Evolutionary conservation across 257 asterid species (phyloP).

Genomic region (Gynochthodes officinalis): DNA sequence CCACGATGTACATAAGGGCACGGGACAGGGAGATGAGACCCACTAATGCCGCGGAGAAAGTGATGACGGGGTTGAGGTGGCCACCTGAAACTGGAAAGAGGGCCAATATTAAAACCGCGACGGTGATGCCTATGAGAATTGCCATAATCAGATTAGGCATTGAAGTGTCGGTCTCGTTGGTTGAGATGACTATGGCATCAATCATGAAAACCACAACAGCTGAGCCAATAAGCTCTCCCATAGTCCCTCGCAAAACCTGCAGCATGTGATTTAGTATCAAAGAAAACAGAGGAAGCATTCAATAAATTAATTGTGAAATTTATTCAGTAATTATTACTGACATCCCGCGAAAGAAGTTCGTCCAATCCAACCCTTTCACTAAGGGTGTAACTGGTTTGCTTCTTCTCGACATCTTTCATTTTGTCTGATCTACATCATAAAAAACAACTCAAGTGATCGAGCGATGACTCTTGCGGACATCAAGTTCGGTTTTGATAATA

Average conservation of each 20-base stretch:
- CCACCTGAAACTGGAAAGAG: slow-evolving; percentile 10
- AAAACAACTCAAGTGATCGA: too few species aligned
- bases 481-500: too few species aligned
- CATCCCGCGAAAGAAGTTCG: neutral
- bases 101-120: neutral
- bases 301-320: too few species aligned
- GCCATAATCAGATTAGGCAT: neutral
- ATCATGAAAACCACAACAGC: neutral
- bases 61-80: neutral
- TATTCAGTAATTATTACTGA: neutral
- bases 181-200: neutral
- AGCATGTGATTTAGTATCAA: too few species aligned
- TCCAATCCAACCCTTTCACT: neutral
- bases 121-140: neutral
- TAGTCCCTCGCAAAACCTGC: slow-evolving; percentile 1
- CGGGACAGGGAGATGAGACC: neutral
- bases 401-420: neutral
- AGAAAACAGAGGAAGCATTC: too few species aligned
- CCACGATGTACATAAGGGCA: neutral
- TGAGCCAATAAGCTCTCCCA: neutral
- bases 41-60: neutral
- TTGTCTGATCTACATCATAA: neutral
- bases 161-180: neutral
- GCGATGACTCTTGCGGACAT: too few species aligned
- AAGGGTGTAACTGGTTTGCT: neutral